A percentile compares a stretch with the other conserved stretches of the same genome.
phyloP scores from a whole-genome alignment of 2,329 filamentous ascomycete species.

The Epichloe elymi region DNA sequence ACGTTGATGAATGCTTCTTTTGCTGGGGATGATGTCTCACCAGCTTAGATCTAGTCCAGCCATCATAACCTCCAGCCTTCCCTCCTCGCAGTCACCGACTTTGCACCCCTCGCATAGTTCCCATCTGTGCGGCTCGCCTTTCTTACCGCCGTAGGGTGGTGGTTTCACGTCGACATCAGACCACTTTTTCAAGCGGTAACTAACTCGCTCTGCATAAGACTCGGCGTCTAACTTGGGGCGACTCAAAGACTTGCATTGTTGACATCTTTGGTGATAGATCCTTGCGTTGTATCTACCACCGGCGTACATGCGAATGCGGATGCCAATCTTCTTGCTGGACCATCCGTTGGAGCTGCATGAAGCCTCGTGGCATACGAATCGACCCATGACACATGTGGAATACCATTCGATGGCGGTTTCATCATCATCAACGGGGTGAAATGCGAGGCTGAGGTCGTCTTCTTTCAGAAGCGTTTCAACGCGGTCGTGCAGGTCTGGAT shows the following conservation, averaged over 20 bases:
- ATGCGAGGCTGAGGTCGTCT: conserved; percentile 9
- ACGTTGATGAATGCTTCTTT: no score
- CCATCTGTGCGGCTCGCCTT: conserved; percentile 11
- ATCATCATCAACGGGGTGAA: conserved; percentile 12
- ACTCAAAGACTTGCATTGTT: conserved; percentile 15
- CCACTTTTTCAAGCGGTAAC: conserved; percentile 25
- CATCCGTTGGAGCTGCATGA: conserved; percentile 13
- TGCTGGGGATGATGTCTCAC: no score
- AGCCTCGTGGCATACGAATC: conserved; percentile 18
- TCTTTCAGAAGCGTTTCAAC: conserved; percentile 8
- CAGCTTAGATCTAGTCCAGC: conserved; percentile 3
- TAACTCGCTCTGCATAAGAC: conserved; percentile 21
- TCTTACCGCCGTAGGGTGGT: neutral
- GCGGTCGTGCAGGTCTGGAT: conserved; percentile 7
- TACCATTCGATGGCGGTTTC: conserved; percentile 8
- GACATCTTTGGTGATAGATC: conserved; percentile 25
- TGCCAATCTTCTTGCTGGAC: conserved; percentile 21
- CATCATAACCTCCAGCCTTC: neutral
- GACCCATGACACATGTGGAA: conserved; percentile 19
- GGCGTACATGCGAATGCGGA: conserved; percentile 20
- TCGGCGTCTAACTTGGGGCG: conserved; percentile 16
- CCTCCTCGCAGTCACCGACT: conserved; percentile 14
- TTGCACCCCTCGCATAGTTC: conserved; percentile 25
- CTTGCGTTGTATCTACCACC: conserved; percentile 20
- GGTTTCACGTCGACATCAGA: conserved; percentile 12